phyloP scores from a whole-genome alignment of 2,329 filamentous ascomycete species.

The Calonectria crousiana region DNA sequence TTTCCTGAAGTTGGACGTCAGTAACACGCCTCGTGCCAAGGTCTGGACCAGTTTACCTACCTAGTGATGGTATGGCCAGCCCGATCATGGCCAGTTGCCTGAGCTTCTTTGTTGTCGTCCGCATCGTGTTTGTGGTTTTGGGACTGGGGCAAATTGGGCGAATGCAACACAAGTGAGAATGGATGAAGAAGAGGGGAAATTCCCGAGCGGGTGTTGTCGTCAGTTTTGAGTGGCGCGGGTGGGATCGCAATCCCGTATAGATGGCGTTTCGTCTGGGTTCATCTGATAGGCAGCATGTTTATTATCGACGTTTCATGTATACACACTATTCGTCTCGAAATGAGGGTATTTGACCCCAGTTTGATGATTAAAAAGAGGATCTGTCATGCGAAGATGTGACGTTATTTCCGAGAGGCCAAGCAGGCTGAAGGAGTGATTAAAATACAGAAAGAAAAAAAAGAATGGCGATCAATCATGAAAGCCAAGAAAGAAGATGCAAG shows the following conservation, averaged over 20 bases:
- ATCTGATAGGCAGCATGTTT: neutral
- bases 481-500: neutral
- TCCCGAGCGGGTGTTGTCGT: neutral
- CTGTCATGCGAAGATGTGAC: neutral
- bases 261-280: conserved; percentile 1
- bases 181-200: neutral
- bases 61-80: conserved; percentile 37
- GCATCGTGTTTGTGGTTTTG: neutral
- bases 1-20: conserved; percentile 2
- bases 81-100: conserved; percentile 36
- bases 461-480: neutral
- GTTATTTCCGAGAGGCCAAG: neutral
- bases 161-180: neutral
- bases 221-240: neutral
- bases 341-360: neutral
- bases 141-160: neutral
- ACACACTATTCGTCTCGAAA: neutral
- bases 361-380: neutral
- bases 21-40: neutral
- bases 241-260: neutral
- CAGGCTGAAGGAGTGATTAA: neutral
- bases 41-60: conserved; percentile 38
- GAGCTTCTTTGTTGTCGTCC: conserved; percentile 9
- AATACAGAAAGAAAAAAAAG: neutral
- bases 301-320: neutral